Evolutionary conservation across 2,329 filamentous ascomycete species (phyloP), one percentile per base, ranked within the genome.

Genomic region (Alternaria dauci): DNA sequence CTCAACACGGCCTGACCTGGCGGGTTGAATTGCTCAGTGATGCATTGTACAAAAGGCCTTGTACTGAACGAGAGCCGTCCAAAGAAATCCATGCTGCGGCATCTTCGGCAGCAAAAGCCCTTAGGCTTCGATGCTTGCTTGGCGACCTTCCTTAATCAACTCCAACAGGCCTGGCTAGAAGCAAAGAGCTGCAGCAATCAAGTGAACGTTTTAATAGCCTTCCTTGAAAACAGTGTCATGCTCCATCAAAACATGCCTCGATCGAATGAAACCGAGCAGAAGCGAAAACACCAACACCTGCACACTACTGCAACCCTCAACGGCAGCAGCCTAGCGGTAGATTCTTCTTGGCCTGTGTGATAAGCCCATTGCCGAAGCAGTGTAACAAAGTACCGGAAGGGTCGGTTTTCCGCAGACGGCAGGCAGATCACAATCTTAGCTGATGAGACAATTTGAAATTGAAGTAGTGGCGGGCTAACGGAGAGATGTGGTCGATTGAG

Each of bases 51-150:
- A 54, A 51, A 32, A 11, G 30, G 39, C 41, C 38, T 59, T 32
- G 25, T 41, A 25, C 42, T 39, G n/a, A 52, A 28, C 8, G 20
- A 38, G 26, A 8, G 18, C 16, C 47, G 16, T 44, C 11, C 42
- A 30, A 32, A 12, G 38, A 18, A 16, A 12, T 9, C 20, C 4
- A 39, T 46, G 30, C 26, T 18, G 38, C 25, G 43, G 23, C 23
- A 51, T 59, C 20, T 12, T n/a, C 25, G 55, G 54, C 38, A 56
- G 53, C 44, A 43, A 52, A 52, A 26, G 41, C 43, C 9, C 28
- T 36, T 26, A 44, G 18, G 23, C 42, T 30, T 55, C 28, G 23
- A 28, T 48, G 56, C 30, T 50, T 55, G 43, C 47, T 55, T 36
- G 39, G 20, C 23, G 46, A 23, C 51, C 43, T 36, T 32, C 9